Base-by-base conservation (phyloP, 1,139 yeast genomes). In the Nakaseomyces sp. region DNA sequence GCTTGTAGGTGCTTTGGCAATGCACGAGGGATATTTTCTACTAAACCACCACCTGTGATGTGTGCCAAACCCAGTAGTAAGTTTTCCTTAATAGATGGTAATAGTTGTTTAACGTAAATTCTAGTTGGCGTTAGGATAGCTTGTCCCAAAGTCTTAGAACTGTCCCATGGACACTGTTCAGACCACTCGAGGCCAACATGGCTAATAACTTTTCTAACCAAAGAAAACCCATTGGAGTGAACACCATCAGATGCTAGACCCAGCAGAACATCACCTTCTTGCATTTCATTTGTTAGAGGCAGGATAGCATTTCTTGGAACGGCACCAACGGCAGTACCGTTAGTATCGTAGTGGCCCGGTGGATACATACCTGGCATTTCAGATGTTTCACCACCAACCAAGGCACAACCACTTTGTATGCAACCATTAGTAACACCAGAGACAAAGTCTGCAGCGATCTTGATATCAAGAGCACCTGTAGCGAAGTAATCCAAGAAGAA, bases 351-450 rank as follows among this genome's bases (percentile, higher is more conserved):
- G 66, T 93, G 98, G 38, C 93, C 94, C 47, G 80, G 88, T 47
- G 81, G 84, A 61, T 93, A 93, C 83, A 93, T 87, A 53, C 98
- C 98, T 35, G 99, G 99, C 99, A 93, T 93, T 72, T 93, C 99
- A 46, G 95, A 86, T 41, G 99, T 93, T 67, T 93, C 98, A 54
- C 98, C 99, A 45, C 99, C 99, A 49, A 93, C 96, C 50, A 93
- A 74, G 7, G 99, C 98, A 74, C 98, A 91, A 12, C 95, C 96
- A 31, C 98, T 87, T 56, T 79, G 77, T 51, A 82, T 81, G 73
- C 99, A 93, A 44, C 98, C 99, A 53, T 85, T 84, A 40, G 96
- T 96, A 50, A 93, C 97, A 64, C 98, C 98, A 49, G 79, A 72
- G 42, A 93, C 97, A 58, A 93, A 93, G 52, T 79, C 81, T 32